Base-by-base conservation (phyloP, 2,329 filamentous ascomycete species). In the Drechslera avenae region DNA sequence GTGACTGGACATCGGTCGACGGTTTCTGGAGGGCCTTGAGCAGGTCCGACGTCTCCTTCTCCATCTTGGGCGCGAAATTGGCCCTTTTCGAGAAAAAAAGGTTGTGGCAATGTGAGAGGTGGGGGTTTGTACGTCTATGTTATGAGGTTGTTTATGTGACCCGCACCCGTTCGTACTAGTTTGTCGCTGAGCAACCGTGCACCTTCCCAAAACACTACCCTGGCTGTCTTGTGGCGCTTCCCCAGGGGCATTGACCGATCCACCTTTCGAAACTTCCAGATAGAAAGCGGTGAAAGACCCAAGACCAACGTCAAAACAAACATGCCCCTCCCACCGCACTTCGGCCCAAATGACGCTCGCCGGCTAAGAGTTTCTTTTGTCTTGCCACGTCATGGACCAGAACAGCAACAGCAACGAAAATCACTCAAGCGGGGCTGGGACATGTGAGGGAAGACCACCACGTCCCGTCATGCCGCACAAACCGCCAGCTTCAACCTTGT, bases 1-100 rank as follows among this genome's bases (percentile, higher is more conserved):
- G 52, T 21, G 48, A 51, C 40, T 58, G 47, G 63, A 90, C 79
- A 40, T 85, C 81, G 31, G 83, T 81, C 63, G 90, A 88, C 62
- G 84, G 82, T 72, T 81, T 81, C 69, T 83, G 83, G 44, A 78
- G 76, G 50, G 75, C 76, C 51, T 75, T 76, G 59, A 85, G 71
- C 52, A 85, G 77, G 55, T 78, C 78, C 36, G 75, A 73, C 42
- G 81, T 81, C 69, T 83, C 81, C 60, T 79, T 74, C 66, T 86
- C 83, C 83, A 86, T 52, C 30, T 18, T 52, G 50, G 50, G 45
- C 50, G 34, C 50, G 37, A 52, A 52, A 44, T 23, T 85, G 60
- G 59, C 52, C 50, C 46, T 32, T 52, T 62, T 60, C 63, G 13
- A 64, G 21, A 23, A 2, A 7, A 7, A 58, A 57, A 33, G 57